Conservation (phyloP, 176 grass and related monocot genomes). For the Juncus inflexus region DNA sequence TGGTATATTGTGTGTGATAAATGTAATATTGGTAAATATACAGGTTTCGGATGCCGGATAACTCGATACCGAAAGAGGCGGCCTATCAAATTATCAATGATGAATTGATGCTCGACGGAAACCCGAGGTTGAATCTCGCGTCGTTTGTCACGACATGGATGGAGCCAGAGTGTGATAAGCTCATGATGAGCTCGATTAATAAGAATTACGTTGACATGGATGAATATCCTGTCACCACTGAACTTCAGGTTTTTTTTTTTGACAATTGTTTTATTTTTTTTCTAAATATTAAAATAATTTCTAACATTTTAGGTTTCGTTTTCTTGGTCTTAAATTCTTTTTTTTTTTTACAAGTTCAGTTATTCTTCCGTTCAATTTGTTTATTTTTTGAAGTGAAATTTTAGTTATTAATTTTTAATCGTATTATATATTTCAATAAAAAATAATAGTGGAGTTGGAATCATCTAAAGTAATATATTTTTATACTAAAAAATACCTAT, state of each 20-base stretch:
- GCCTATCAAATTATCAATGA: slow-evolving; percentile 97
- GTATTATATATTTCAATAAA: too few relatives aligned
- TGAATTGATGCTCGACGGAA: slow-evolving; percentile 93
- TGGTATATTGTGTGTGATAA: too few relatives aligned
- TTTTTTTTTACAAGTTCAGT: neutral
- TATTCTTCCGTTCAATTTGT: too few relatives aligned
- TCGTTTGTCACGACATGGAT: slow-evolving; percentile 98
- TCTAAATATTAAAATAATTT: neutral
- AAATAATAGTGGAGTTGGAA: too few relatives aligned
- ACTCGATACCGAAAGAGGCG: slow-evolving; percentile 76
- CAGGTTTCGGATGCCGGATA: slow-evolving; percentile 62
- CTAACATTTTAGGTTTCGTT: neutral
- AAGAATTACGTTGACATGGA: slow-evolving; percentile 99
- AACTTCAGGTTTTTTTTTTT: slow-evolving; percentile 57
- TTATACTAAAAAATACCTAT: too few relatives aligned
- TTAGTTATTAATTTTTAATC: too few relatives aligned
- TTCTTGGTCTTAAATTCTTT: neutral
- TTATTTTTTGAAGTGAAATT: too few relatives aligned
- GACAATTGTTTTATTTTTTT: neutral
- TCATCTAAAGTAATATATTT: too few relatives aligned
- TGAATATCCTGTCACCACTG: slow-evolving; percentile 97
- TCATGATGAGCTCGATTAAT: slow-evolving; percentile 69
- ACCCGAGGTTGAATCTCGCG: slow-evolving; percentile 79
- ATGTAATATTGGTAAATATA: neutral
- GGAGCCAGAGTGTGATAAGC: slow-evolving; percentile 94